Percentiles rank a stretch among this genome's conserved stretches.
Conservation (phyloP, 148 eudicot species). For the Vaccinium corymbosum region DNA sequence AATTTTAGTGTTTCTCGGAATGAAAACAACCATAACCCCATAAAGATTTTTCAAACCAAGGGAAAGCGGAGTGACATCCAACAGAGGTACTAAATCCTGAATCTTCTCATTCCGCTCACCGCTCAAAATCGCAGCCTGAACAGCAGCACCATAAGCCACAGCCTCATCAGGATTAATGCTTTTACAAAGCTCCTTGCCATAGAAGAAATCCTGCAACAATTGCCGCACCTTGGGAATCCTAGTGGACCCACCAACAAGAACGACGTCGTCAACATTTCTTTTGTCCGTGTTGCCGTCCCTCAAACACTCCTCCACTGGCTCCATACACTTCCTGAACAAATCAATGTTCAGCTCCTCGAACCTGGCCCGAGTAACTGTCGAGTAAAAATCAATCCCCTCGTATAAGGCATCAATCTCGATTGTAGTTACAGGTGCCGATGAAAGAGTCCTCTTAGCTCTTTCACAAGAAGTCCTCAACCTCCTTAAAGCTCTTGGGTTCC, state of each 20-base stretch:
- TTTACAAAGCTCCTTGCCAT: constrained; percentile 6
- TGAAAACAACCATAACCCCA: neutral
- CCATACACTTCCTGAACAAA: no score
- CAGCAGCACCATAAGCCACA: neutral
- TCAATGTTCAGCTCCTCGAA: no score
- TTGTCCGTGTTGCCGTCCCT: neutral
- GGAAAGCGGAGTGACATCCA: neutral
- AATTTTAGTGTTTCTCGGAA: neutral
- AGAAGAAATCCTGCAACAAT: constrained; percentile 4
- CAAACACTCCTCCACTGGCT: neutral
- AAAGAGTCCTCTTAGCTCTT: neutral
- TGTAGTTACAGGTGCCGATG: neutral
- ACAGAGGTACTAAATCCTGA: neutral
- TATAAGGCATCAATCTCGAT: neutral
- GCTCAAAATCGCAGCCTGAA: neutral
- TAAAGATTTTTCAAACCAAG: neutral
- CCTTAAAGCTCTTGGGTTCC: no score
- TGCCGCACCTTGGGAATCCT: neutral
- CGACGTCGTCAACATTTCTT: neutral
- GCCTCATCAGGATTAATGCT: constrained; percentile 5
- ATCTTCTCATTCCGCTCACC: constrained; percentile 1
- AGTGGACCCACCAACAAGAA: constrained; percentile 4
- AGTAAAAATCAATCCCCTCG: neutral
- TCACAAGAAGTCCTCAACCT: no score
- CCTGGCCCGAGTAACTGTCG: neutral